Evolutionary conservation across 345 rosid genomes (phyloP), one percentile per base, ranked within the genome.

Genomic region (Rubroshorea leprosula): DNA sequence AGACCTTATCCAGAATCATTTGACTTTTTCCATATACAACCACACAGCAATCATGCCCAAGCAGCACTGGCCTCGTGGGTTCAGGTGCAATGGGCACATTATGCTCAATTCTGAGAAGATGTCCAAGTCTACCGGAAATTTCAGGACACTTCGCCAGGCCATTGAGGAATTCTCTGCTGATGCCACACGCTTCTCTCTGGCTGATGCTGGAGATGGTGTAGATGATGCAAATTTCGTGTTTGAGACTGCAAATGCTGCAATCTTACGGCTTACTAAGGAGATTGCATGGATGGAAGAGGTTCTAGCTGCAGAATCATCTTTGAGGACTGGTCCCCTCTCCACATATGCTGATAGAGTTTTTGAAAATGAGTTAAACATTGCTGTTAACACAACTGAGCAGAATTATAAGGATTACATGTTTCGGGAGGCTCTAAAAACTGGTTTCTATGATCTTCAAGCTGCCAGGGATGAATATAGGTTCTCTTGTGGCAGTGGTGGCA

Each of bases 121-220:
- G 97, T 89, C 97, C 35, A 92, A 92, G 83, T 86, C 92, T 46
- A 92, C 98, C 14, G 96, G 98, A 53, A 92, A 92, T 75, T 89
- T 92, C 74, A 84, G 82, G 80, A 92, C 98, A 12, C 41, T 92
- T 54, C 80, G 74, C 19, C 82, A 92, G 82, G 81, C 96, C 23
- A 89, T 86, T 38, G 80, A 80, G 72, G 98, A 92, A 59, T 86
- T 80, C 69, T 89, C 95, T 45, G 90, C 98, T 41, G 94, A 86
- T 75, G 97, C 91, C 23, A 86, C 97, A 14, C 79, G 97, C 49
- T 89, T 81, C 72, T 77, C 90, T 56, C 73, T 86, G 46, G 98
- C 98, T 63, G 98, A 89, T 83, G 89, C 97, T 52, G 98, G 98
- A 23, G 98, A 92, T 55, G 98, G 97, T 4, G 88, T 86, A 50